phyloP scores from a whole-genome alignment of 805 yeast species.

The Starmerella floricola region DNA sequence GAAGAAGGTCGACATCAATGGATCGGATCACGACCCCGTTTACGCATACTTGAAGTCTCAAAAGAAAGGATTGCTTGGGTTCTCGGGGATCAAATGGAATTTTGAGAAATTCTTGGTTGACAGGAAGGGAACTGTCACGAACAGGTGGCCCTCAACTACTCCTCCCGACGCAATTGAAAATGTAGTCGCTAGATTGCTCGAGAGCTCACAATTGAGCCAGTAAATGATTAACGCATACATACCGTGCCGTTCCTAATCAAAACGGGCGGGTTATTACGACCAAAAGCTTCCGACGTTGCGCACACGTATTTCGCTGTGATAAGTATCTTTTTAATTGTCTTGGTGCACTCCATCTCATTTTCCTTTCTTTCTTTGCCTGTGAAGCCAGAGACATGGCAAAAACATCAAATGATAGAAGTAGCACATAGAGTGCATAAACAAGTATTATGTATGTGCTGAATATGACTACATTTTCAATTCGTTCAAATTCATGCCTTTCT shows the following conservation, averaged over 20 bases:
- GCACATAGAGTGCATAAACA: no score
- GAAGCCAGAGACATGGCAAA: neutral
- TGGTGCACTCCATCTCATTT: no score
- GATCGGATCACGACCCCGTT: conserved; percentile 66
- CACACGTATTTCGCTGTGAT: no score
- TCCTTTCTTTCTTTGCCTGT: no score
- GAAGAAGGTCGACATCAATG: conserved; percentile 83
- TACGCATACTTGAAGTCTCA: conserved; percentile 60
- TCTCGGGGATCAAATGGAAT: conserved; percentile 66
- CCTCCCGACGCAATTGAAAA: conserved; percentile 44
- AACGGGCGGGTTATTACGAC: no score
- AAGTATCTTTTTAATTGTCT: no score
- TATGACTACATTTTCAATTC: neutral
- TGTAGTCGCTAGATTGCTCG: conserved; percentile 4
- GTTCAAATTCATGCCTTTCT: neutral
- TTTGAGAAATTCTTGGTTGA: conserved; percentile 62
- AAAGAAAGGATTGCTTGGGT: conserved; percentile 51
- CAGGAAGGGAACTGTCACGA: conserved; percentile 44
- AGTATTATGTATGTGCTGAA: no score
- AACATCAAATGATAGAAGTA: no score
- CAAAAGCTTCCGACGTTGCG: no score
- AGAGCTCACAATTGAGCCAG: neutral
- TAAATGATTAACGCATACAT: no score
- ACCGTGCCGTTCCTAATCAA: no score
- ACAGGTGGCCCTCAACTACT: conserved; percentile 54